Percentiles rank a stretch among this genome's conserved stretches.
phyloP scores from a whole-genome alignment of 1,284 basidiomycete species.

The Leccinum pachyderme region DNA sequence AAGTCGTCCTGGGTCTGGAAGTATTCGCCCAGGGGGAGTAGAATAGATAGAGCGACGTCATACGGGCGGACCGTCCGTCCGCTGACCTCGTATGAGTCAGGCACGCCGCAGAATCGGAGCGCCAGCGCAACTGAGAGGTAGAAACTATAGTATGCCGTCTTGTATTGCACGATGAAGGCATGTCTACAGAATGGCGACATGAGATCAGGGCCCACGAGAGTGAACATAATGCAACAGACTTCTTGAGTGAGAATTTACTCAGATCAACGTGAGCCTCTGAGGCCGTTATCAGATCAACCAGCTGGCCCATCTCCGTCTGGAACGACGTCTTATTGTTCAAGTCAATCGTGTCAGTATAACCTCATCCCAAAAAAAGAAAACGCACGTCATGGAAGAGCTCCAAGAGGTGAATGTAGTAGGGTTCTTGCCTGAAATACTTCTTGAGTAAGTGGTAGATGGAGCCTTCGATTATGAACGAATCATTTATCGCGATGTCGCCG shows the following conservation, averaged over 20 bases:
- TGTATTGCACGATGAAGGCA: constrained; percentile 93
- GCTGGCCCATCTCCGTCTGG: constrained; percentile 95
- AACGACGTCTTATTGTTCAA: constrained; percentile 60
- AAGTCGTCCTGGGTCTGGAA: constrained; percentile 99
- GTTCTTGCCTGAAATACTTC: constrained; percentile 79
- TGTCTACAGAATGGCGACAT: constrained; percentile 52
- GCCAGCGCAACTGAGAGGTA: constrained; percentile 97
- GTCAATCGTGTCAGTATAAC: background rate
- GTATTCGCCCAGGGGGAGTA: constrained; percentile 94
- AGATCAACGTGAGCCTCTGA: constrained; percentile 90
- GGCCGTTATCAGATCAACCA: constrained; percentile 94
- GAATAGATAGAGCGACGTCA: constrained; percentile 78
- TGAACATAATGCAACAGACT: constrained; percentile 44
- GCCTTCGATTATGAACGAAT: constrained; percentile 94
- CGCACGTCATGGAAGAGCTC: constrained; percentile 82
- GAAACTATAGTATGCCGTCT: constrained; percentile 98
- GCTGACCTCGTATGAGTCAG: constrained; percentile 44
- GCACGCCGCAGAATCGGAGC: constrained; percentile 79
- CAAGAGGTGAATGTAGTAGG: constrained; percentile 86
- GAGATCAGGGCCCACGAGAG: background rate
- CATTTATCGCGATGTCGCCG: constrained; percentile 92
- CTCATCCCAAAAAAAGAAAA: background rate
- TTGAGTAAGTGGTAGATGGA: constrained; percentile 93
- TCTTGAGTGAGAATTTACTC: constrained; percentile 81
- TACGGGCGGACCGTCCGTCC: constrained; percentile 57